These are phyloP conservation scores for Pholiota adiposa DNA, from an alignment of 1,284 basidiomycete species.

Conservation along the genomic window DNA sequence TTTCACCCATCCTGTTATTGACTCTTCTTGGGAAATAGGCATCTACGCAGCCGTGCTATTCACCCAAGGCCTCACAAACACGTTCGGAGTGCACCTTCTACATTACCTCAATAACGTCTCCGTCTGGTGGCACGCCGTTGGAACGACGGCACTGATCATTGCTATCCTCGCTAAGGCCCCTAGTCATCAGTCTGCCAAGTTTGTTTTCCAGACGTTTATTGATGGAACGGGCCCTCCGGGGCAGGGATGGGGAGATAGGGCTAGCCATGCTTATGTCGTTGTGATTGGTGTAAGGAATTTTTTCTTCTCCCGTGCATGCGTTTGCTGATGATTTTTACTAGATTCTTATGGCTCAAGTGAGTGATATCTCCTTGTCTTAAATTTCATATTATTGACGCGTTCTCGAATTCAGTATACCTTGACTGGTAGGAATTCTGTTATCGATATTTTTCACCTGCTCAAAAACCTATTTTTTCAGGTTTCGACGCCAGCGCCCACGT, in stretches of 20 bases:
- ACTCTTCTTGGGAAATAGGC: conserved; percentile 26
- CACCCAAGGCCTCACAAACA: conserved; percentile 71
- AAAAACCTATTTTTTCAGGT: conserved; percentile 37
- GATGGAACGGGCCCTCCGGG: conserved; percentile 67
- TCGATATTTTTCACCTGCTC: neutral
- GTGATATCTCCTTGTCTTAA: conserved; percentile 2
- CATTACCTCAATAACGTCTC: conserved; percentile 74
- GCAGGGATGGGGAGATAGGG: conserved; percentile 69
- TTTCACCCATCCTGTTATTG: neutral
- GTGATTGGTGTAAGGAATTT: conserved; percentile 55
- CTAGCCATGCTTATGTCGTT: conserved; percentile 70
- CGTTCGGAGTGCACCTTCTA: conserved; percentile 69
- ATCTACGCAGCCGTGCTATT: conserved; percentile 74
- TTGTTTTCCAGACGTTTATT: conserved; percentile 72
- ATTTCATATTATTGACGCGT: neutral
- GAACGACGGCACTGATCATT: conserved; percentile 67
- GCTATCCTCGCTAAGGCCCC: conserved; percentile 73
- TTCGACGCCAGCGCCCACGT: conserved; percentile 77
- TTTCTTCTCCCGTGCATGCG: neutral
- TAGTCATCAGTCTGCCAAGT: conserved; percentile 65
- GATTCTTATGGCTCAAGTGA: conserved; percentile 67
- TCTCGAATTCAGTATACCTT: conserved; percentile 62
- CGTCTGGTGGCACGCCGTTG: conserved; percentile 74
- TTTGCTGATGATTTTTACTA: conserved; percentile 16
- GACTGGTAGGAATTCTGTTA: conserved; percentile 47